Evolutionary conservation across 108 stramenopile species (phyloP), one percentile per base, ranked within the genome.

Genomic region (Skeletonema menzelii): DNA sequence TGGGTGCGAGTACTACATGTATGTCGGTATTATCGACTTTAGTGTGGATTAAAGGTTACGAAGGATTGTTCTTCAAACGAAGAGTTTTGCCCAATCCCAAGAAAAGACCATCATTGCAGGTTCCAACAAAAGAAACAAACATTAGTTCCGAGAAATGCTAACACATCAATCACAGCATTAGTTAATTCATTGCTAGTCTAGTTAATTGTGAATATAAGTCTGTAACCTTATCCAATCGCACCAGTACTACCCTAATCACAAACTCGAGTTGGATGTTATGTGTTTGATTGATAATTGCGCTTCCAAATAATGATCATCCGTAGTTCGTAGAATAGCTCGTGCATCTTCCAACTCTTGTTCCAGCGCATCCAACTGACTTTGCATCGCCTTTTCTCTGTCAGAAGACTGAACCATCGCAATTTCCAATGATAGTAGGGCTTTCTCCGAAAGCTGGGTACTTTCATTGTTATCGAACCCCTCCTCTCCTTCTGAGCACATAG

Each of bases 21-120:
- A 72, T 72, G 13, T 73, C 89, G 6, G 44, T 86, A 13, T 56
- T 86, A 24, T 75, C 83, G 13, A 20, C 71, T 53, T 83, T 92
- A 56, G 69, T 95, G 24, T 76, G 76, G 67, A 92, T 95, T 65
- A 82, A 86, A 65, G 93, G 93, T 65, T 77, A 89, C 35, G 53
- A 85, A 28, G 83, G 86, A 19, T 57, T 94, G 10, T 32, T 91
- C 46, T 71, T 77, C 26, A 59, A 56, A 27, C 34, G 56, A 44
- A 58, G 77, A 59, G 26, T 27, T 20, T 40, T 42, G n/a, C 37
- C 58, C 42, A 15, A 26, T 28, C 22, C 57, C 6, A 12, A 40
- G 15, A 20, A 1, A 26, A 59, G 17, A 27, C 13, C 68, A 11
- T 11, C 55, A 58, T 13, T 30, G 24, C 37, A 53, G 1, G 42